These are phyloP conservation scores for Saccharomycopsis schoenii DNA, from an alignment of 805 yeast genomes.

Conservation along the genomic window DNA sequence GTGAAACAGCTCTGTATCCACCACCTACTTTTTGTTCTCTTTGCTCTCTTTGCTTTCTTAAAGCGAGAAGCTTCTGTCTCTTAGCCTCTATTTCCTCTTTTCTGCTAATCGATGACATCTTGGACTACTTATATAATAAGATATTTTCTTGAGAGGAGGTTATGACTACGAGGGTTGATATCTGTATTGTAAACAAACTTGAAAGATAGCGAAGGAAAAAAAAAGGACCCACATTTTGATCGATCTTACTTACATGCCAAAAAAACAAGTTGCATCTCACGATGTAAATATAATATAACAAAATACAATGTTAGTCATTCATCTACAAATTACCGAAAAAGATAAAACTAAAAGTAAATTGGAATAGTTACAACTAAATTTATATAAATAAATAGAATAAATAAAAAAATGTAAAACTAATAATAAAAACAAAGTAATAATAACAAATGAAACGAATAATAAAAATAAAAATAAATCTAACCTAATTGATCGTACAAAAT, in stretches of 20 bases:
- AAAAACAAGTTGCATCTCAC: no score
- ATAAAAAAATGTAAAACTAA: background rate
- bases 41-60: constrained; percentile 15
- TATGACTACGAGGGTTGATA: background rate
- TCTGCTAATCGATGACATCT: constrained; percentile 3
- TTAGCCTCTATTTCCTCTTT: constrained; percentile 19
- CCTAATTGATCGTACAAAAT: constrained; percentile 26
- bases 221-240: no score
- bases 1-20: background rate
- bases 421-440: background rate
- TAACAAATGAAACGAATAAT: no score
- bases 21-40: constrained; percentile 4
- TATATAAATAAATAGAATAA: no score
- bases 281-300: no score
- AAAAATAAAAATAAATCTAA: background rate
- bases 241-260: no score
- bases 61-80: constrained; percentile 12
- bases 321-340: no score
- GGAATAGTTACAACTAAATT: no score
- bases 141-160: background rate
- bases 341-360: no score
- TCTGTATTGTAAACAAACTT: background rate
- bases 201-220: background rate
- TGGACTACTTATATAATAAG: background rate
- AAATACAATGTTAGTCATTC: no score